Percentiles rank a stretch among this genome's conserved stretches.
Evolutionary conservation across 495 filamentous ascomycete genomes (phyloP).

Genomic region (Aspergillus baeticus): DNA sequence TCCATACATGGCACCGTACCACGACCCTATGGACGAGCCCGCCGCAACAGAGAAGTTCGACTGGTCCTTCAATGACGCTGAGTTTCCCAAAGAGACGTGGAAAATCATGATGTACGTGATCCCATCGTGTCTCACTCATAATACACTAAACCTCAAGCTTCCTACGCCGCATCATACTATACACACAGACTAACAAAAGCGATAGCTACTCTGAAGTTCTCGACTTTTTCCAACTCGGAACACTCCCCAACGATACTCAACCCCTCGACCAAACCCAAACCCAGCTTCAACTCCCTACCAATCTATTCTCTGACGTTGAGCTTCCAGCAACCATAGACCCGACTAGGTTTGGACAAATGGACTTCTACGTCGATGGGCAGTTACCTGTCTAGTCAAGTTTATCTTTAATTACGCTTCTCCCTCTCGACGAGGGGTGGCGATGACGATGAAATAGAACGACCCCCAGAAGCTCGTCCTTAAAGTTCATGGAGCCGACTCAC

Average conservation of each 20-base stretch:
- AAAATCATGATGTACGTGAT: conserved; percentile 95
- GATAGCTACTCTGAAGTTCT: conserved; percentile 97
- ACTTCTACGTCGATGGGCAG: not conserved
- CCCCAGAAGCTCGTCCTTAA: too few relatives aligned
- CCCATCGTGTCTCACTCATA: not conserved
- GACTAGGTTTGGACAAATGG: not conserved
- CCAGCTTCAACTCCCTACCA: not conserved
- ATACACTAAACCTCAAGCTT: too few relatives aligned
- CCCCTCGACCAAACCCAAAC: not conserved
- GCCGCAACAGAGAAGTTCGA: conserved; percentile 95
- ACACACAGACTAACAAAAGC: conserved; percentile 11
- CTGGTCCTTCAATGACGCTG: conserved; percentile 98
- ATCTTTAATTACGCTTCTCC: too few relatives aligned
- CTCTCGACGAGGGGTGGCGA: too few relatives aligned
- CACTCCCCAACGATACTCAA: not conserved
- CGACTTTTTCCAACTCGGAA: conserved; percentile 88
- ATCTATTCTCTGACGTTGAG: not conserved
- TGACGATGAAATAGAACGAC: too few relatives aligned
- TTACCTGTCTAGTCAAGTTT: not conserved
- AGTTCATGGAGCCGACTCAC: too few relatives aligned
- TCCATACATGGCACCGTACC: conserved; percentile 91
- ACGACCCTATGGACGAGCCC: conserved; percentile 95
- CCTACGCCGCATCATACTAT: too few relatives aligned
- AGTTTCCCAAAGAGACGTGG: conserved; percentile 95
- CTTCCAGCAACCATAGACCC: not conserved